Conservation (phyloP, 306 rosid genomes). For the Trifolium pratense region DNA sequence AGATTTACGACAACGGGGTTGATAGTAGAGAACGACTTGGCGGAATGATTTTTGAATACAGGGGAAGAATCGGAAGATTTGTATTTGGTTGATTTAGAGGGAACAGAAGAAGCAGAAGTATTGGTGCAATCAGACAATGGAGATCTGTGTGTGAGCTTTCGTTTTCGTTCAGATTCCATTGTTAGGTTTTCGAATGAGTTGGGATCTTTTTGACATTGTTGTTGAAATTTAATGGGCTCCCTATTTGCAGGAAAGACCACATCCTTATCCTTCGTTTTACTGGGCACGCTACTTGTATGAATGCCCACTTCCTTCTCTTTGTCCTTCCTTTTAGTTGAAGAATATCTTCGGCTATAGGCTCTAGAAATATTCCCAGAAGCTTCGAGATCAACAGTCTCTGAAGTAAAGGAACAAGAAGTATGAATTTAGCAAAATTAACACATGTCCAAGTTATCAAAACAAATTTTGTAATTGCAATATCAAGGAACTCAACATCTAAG, state of each 20-base stretch:
- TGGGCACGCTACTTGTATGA: not conserved
- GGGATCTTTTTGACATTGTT: too few species aligned
- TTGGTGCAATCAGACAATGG: too few species aligned
- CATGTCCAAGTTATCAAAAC: not conserved
- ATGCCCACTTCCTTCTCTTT: not conserved
- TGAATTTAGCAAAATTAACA: not conserved
- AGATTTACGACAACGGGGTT: too few species aligned
- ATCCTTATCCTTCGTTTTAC: constrained; percentile 46
- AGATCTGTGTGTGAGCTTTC: too few species aligned
- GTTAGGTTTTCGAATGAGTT: too few species aligned
- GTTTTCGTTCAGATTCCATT: too few species aligned
- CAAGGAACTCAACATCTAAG: not conserved
- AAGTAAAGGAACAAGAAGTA: not conserved
- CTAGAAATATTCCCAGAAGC: constrained; percentile 52
- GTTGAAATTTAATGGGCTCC: constrained; percentile 19
- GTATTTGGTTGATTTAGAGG: too few species aligned
- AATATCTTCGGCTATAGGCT: constrained; percentile 43
- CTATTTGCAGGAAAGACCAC: constrained; percentile 39
- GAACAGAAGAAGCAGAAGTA: too few species aligned
- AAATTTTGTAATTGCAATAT: not conserved
- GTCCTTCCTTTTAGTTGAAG: constrained; percentile 39
- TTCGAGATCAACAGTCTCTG: constrained; percentile 47
- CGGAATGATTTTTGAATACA: too few species aligned
- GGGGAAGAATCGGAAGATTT: too few species aligned
- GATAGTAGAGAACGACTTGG: too few species aligned